Evolutionary conservation across 2,329 filamentous ascomycete species (phyloP), one percentile per base, ranked within the genome.

Genomic region (Xylaria sp.): DNA sequence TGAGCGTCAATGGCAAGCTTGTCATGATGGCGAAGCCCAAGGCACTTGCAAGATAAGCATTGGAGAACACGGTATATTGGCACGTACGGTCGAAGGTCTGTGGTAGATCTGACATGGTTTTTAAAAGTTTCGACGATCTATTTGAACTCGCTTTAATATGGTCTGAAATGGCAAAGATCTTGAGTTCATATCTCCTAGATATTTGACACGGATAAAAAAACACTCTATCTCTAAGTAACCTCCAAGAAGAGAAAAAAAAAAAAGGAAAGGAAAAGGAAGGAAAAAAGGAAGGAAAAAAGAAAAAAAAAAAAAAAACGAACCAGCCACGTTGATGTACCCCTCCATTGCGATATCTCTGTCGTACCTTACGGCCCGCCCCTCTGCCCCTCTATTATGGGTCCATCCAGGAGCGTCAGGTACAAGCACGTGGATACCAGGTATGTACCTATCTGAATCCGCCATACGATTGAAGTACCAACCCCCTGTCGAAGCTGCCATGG

Each of bases 31-130:
- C n/a, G 25, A 21, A 51, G 37, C 33, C 37, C 33, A 25, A 17
- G 23, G 14, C 0, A 17, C 33, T 51, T 51, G 19, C 7, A 2
- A 49, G 47, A 31, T 58, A 42, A 35, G 37, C 21, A 14, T 42
- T 46, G 23, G 25, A 17, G 28, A 4, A 55, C 2, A 11, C 7
- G 12, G 5, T 31, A 33, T 40, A 45, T 47, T 40, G 55, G 35
- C 11, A 76, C 82, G 73, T 75, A 88, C 86, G 81, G 73, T 87
- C 82, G 73, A 88, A 88, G 66, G 81, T 82, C 66, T 80, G 80
- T 6, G 86, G 86, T 64, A 88, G 84, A 66, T 77, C 77, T 63
- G 79, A 74, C 85, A 85, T 87, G 64, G 68, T 75, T 51, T 9
- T 7, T 51, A n/a, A n/a, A n/a, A n/a, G 19, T 21, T 14, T 38